phyloP scores from a whole-genome alignment of 2,329 filamentous ascomycete genomes.

The Fusarium dimerum region DNA sequence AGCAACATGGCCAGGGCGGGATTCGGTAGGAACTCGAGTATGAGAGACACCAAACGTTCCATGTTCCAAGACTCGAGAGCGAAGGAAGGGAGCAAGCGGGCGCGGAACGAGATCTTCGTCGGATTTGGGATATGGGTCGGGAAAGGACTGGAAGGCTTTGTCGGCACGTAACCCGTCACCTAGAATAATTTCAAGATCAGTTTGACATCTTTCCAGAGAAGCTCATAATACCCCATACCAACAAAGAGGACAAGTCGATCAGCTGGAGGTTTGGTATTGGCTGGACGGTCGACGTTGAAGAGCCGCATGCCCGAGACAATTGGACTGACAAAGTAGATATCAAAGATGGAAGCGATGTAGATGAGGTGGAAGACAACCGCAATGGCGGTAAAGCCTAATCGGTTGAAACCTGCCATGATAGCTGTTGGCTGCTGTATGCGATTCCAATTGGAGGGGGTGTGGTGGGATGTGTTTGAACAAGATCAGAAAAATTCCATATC shows the following conservation, averaged over 20 bases:
- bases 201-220: too few relatives aligned
- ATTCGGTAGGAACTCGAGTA: slow-evolving; percentile 95
- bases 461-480: slow-evolving; percentile 1
- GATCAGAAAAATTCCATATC: slow-evolving; percentile 11
- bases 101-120: slow-evolving; percentile 69
- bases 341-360: slow-evolving; percentile 95
- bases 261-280: slow-evolving; percentile 69
- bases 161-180: slow-evolving; percentile 94
- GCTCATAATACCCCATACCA: slow-evolving; percentile 52
- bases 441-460: slow-evolving; percentile 17
- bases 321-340: slow-evolving; percentile 97
- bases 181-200: slow-evolving; percentile 32
- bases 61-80: slow-evolving; percentile 82
- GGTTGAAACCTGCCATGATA: slow-evolving; percentile 58
- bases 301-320: slow-evolving; percentile 94
- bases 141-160: slow-evolving; percentile 94
- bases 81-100: slow-evolving; percentile 86
- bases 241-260: slow-evolving; percentile 92
- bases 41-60: slow-evolving; percentile 98
- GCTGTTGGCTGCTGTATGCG: slow-evolving; percentile 14
- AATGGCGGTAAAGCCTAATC: slow-evolving; percentile 82
- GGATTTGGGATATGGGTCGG: slow-evolving; percentile 75
- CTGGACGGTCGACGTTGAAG: slow-evolving; percentile 66
- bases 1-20: slow-evolving; percentile 92
- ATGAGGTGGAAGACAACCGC: slow-evolving; percentile 91